A percentile compares a stretch with the other conserved stretches of the same genome.
Evolutionary conservation across 73 alveolate species (phyloP).

Genomic region (Halteria grandinella): DNA sequence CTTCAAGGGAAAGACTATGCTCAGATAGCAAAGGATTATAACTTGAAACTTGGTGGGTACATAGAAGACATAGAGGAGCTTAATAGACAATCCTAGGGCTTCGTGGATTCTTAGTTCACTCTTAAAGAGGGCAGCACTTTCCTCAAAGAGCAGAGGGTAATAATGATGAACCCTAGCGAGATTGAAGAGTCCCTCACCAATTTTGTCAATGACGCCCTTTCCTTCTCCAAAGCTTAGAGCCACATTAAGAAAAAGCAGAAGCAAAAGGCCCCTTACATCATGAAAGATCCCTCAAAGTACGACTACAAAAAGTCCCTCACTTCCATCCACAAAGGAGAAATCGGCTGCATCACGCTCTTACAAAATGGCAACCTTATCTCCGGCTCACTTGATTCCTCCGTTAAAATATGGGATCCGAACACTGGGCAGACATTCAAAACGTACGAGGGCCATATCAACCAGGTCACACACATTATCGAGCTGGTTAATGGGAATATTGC

Average conservation of each 20-base stretch:
- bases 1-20: conserved; percentile 34
- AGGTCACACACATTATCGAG: conserved; percentile 49
- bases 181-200: conserved; percentile 12
- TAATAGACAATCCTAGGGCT: conserved; percentile 20
- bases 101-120: conserved; percentile 1
- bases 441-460: conserved; percentile 71
- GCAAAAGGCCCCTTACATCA: not conserved
- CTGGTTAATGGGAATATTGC: conserved; percentile 54
- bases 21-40: conserved; percentile 34
- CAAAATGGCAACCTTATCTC: conserved; percentile 66
- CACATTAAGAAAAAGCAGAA: not conserved
- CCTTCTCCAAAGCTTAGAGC: conserved; percentile 8
- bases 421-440: conserved; percentile 43
- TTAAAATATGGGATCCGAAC: conserved; percentile 69
- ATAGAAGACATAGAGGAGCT: conserved; percentile 20
- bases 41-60: conserved; percentile 9
- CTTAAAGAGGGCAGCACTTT: conserved; percentile 26
- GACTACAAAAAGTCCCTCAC: conserved; percentile 9
- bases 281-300: conserved; percentile 15
- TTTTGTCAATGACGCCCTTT: conserved; percentile 19
- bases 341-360: conserved; percentile 38
- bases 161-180: conserved; percentile 18
- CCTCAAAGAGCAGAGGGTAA: conserved; percentile 30
- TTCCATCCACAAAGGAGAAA: conserved; percentile 56
- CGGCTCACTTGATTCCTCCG: conserved; percentile 62